phyloP scores from a whole-genome alignment of 2,329 filamentous ascomycete species.

The Fusarium robinianum region DNA sequence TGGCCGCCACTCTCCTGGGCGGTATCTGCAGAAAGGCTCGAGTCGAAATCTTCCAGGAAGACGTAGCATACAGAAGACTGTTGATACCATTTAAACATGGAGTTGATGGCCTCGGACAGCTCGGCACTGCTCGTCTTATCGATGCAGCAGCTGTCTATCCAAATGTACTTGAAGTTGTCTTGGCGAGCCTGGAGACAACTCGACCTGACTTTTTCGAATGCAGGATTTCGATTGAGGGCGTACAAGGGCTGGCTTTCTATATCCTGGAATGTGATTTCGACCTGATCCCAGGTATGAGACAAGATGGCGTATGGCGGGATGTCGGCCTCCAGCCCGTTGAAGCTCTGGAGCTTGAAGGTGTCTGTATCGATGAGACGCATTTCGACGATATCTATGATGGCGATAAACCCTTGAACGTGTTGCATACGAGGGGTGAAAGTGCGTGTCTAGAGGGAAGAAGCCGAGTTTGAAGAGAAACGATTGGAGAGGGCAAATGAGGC shows the following conservation, averaged over 20 bases:
- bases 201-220: slow-evolving; percentile 29
- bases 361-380: slow-evolving; percentile 39
- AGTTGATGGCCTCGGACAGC: slow-evolving; percentile 36
- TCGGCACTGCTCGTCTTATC: slow-evolving; percentile 37
- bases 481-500: too few relatives aligned
- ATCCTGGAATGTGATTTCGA: slow-evolving; percentile 40
- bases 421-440: not conserved
- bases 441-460: too few relatives aligned
- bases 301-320: slow-evolving; percentile 42
- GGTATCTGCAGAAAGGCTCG: not conserved
- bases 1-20: not conserved
- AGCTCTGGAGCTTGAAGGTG: slow-evolving; percentile 29
- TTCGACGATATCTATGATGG: not conserved
- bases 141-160: slow-evolving; percentile 40
- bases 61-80: slow-evolving; percentile 34
- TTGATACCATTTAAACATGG: slow-evolving; percentile 38
- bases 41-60: slow-evolving; percentile 30
- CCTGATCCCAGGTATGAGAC: slow-evolving; percentile 42
- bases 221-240: not conserved
- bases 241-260: slow-evolving; percentile 5
- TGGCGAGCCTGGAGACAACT: slow-evolving; percentile 20
- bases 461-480: too few relatives aligned
- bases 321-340: slow-evolving; percentile 21
- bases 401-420: not conserved
- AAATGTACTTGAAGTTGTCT: slow-evolving; percentile 24